A percentile compares a stretch with the other conserved stretches of the same genome.
These are phyloP conservation scores for Hypoxylon sp. DNA, from an alignment of 2,329 filamentous ascomycete species.

Conservation along the genomic window DNA sequence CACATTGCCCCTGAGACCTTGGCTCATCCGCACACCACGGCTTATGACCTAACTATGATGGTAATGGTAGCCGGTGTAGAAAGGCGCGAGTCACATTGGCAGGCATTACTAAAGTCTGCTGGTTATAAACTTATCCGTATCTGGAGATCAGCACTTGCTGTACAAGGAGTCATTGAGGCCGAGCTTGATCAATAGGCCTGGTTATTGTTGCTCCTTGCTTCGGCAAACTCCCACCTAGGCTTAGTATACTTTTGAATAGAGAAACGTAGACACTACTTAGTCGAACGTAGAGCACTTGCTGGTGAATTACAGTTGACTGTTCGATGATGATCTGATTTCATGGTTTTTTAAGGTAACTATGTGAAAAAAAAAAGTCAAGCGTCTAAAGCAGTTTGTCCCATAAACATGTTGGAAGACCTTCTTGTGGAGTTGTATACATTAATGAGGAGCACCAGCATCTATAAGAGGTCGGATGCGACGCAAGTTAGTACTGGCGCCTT, in stretches of 20 bases:
- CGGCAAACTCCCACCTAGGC: neutral
- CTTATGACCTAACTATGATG: slow-evolving; percentile 49
- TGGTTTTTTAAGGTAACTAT: too few relatives aligned
- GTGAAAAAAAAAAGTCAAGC: too few relatives aligned
- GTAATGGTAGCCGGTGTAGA: slow-evolving; percentile 40
- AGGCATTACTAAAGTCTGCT: slow-evolving; percentile 35
- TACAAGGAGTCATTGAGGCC: slow-evolving; percentile 25
- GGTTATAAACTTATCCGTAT: slow-evolving; percentile 29
- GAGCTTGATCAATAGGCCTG: slow-evolving; percentile 13
- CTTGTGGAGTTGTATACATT: too few relatives aligned
- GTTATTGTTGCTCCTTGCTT: neutral
- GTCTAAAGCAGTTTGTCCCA: too few relatives aligned
- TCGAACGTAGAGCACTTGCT: neutral
- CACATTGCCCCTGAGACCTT: slow-evolving; percentile 43
- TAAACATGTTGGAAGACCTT: too few relatives aligned
- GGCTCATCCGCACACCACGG: slow-evolving; percentile 33
- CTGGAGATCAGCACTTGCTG: slow-evolving; percentile 21
- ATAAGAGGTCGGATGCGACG: neutral
- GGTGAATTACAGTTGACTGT: too few relatives aligned
- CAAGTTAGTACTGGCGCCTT: neutral
- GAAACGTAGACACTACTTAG: neutral
- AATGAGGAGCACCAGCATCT: neutral
- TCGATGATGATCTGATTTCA: too few relatives aligned
- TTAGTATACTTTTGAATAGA: neutral
- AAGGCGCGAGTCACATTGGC: slow-evolving; percentile 43